Conservation (phyloP, 1,284 basidiomycete genomes). For the Ceratobasidium sp. region DNA sequence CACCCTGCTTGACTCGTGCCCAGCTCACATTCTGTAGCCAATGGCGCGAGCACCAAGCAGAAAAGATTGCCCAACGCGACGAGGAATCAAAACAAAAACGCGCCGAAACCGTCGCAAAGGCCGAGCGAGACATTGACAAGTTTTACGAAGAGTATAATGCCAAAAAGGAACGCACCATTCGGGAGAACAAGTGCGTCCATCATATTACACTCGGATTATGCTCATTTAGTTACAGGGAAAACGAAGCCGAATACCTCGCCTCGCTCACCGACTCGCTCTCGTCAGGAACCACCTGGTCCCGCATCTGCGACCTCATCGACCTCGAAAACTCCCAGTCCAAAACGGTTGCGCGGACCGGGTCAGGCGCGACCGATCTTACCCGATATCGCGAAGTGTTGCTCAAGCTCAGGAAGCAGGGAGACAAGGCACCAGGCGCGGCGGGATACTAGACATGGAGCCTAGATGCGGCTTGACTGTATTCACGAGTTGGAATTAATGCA, state of each 20-base stretch:
- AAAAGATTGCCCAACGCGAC: constrained; percentile 81
- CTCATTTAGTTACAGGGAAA: constrained; percentile 65
- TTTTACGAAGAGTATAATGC: constrained; percentile 95
- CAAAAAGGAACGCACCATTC: constrained; percentile 92
- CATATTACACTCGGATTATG: neutral
- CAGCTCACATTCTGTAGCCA: constrained; percentile 56
- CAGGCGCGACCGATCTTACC: constrained; percentile 87
- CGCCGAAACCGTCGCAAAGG: constrained; percentile 86
- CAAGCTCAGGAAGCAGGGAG: constrained; percentile 85
- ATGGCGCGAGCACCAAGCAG: constrained; percentile 89
- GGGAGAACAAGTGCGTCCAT: constrained; percentile 88
- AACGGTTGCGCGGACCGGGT: constrained; percentile 84
- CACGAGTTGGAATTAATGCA: no score
- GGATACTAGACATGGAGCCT: constrained; percentile 66
- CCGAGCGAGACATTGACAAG: constrained; percentile 91
- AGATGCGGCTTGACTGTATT: neutral
- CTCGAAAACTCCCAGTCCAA: constrained; percentile 97
- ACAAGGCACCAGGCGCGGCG: constrained; percentile 86
- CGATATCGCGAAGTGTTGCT: constrained; percentile 92
- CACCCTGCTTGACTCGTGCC: neutral
- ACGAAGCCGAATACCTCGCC: constrained; percentile 83
- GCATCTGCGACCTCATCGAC: constrained; percentile 86
- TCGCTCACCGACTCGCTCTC: constrained; percentile 79
- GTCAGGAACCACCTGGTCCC: constrained; percentile 94
- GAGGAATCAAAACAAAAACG: constrained; percentile 80